Conservation (phyloP, 106 monocot genomes). For the Platanthera zijinensis region DNA sequence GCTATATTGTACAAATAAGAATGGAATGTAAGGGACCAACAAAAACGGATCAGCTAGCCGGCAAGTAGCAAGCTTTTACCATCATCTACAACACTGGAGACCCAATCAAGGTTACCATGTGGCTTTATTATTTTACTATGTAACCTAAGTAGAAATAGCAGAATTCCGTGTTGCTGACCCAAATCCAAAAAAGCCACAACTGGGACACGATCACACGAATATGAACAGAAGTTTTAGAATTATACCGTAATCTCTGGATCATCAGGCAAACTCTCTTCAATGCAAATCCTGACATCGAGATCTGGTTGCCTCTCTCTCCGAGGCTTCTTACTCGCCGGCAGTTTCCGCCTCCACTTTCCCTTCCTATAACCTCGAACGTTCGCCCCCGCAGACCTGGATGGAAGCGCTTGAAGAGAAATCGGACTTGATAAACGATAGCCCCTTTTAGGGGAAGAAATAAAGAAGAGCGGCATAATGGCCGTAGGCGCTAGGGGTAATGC, state of each 20-base stretch:
- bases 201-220: neutral
- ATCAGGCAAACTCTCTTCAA: constrained; percentile 14
- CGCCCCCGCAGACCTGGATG: constrained; percentile 8
- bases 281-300: constrained; percentile 7
- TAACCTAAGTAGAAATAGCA: neutral
- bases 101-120: too few relatives aligned
- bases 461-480: constrained; percentile 7
- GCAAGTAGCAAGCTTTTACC: too few relatives aligned
- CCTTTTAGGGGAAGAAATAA: neutral
- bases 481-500: neutral
- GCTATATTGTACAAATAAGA: too few relatives aligned
- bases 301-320: constrained; percentile 5
- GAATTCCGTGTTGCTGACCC: neutral
- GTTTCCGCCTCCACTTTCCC: constrained; percentile 20
- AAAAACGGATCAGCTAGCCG: too few relatives aligned
- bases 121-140: neutral
- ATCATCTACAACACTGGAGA: too few relatives aligned
- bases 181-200: neutral
- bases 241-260: constrained; percentile 14
- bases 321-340: constrained; percentile 6
- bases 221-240: neutral
- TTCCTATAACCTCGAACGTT: constrained; percentile 8
- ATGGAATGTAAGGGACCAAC: too few relatives aligned
- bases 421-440: neutral
- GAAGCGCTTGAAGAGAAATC: neutral